These are phyloP conservation scores for Gossypium bickii DNA, from an alignment of 345 rosid species.

Conservation along the genomic window DNA sequence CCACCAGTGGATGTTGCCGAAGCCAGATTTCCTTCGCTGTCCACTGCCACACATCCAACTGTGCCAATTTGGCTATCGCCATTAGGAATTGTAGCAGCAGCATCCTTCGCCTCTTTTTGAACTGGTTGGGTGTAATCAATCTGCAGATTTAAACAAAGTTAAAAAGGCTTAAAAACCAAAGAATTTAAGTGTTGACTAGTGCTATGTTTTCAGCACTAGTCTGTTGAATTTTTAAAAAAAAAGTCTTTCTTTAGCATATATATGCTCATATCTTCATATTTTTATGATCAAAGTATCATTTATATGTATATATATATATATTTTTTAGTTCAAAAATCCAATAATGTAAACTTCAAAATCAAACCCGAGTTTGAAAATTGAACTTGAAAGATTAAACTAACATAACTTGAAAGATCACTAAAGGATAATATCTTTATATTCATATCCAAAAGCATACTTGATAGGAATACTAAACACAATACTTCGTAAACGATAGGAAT, in stretches of 20 bases:
- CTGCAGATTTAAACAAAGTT: conserved; percentile 30
- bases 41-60: conserved; percentile 95
- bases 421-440: background rate
- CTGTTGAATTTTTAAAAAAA: too few species aligned
- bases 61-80: conserved; percentile 76
- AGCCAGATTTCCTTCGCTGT: conserved; percentile 73
- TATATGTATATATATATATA: too few species aligned
- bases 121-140: conserved; percentile 68
- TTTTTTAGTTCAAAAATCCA: too few species aligned
- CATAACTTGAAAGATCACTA: too few species aligned
- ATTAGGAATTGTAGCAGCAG: conserved; percentile 12
- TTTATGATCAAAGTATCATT: too few species aligned
- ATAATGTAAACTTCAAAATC: too few species aligned
- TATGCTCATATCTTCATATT: too few species aligned
- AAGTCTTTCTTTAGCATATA: too few species aligned
- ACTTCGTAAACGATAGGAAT: background rate
- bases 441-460: background rate
- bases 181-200: too few species aligned
- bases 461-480: background rate
- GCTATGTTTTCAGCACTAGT: too few species aligned
- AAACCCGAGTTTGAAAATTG: too few species aligned
- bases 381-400: too few species aligned
- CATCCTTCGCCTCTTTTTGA: conserved; percentile 21
- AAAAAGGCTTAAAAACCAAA: background rate
- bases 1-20: conserved; percentile 93